A percentile compares a stretch with the other conserved stretches of the same genome.
phyloP scores from a whole-genome alignment of 768 basidiomycete species.

The Coprinopsis strossmayeri region DNA sequence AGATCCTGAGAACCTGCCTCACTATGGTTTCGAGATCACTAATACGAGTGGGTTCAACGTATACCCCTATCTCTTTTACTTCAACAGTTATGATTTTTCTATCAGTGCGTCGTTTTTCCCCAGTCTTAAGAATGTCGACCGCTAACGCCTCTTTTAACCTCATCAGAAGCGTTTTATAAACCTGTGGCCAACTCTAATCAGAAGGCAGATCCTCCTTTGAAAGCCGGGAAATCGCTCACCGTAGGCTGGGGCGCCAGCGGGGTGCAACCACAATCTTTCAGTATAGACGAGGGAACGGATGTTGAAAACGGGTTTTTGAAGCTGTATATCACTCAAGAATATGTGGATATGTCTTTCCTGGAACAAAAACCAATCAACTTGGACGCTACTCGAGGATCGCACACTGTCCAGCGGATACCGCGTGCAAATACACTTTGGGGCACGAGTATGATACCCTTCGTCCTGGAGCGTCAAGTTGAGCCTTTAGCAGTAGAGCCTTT shows the following conservation, averaged over 20 bases:
- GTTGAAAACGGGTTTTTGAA: conserved; percentile 14
- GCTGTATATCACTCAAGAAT: conserved; percentile 8
- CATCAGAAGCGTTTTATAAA: conserved; percentile 8
- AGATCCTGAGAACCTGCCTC: too few species aligned
- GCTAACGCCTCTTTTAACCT: too few species aligned
- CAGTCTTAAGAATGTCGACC: too few species aligned
- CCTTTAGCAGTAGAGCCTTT: too few species aligned
- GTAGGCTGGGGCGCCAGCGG: conserved; percentile 7
- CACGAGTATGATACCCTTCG: not conserved
- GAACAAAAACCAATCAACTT: conserved; percentile 4
- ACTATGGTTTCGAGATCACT: conserved; percentile 8
- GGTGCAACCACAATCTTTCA: not conserved
- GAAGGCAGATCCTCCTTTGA: conserved; percentile 4
- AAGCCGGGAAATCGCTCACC: not conserved
- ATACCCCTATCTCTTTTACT: conserved; percentile 16
- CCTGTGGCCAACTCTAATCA: conserved; percentile 2
- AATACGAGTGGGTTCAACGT: conserved; percentile 10
- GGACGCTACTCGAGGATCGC: not conserved
- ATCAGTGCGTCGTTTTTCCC: conserved; percentile 12
- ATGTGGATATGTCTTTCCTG: conserved; percentile 6
- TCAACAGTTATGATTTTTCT: conserved; percentile 12
- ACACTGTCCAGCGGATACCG: not conserved
- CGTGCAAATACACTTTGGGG: not conserved
- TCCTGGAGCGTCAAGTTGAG: not conserved
- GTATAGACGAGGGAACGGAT: not conserved